Percentiles rank a stretch among this genome's conserved stretches.
Conservation (phyloP, 495 filamentous ascomycete species). For the Clohesyomyces aquaticus region DNA sequence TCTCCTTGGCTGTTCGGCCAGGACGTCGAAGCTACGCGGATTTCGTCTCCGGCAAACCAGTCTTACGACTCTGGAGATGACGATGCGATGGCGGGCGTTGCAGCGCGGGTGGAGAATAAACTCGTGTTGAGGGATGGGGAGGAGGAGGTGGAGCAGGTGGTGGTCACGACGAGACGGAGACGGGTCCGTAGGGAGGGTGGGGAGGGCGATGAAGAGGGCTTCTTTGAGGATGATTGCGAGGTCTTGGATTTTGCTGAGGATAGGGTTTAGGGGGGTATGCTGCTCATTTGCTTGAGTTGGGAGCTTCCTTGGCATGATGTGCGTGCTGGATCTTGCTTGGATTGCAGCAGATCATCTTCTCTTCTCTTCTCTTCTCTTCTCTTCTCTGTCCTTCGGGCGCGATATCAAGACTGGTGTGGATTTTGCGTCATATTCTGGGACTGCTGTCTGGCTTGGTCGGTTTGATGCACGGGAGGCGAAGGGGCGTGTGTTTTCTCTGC, state of each 20-base stretch:
- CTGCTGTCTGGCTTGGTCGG: no score
- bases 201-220: constrained; percentile 65
- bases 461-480: no score
- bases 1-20: constrained; percentile 75
- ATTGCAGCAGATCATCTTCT: no score
- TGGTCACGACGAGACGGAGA: constrained; percentile 76
- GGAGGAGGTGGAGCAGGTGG: constrained; percentile 75
- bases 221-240: constrained; percentile 94
- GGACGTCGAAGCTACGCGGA: constrained; percentile 64
- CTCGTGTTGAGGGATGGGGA: constrained; percentile 62
- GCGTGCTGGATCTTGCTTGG: no score
- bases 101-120: constrained; percentile 46
- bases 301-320: no score
- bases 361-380: no score
- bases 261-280: no score
- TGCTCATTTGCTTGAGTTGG: no score
- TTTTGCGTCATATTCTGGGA: no score
- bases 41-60: constrained; percentile 51
- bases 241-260: constrained; percentile 90
- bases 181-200: constrained; percentile 50
- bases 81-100: constrained; percentile 47
- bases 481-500: no score
- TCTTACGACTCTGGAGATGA: constrained; percentile 58
- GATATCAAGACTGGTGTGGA: no score
- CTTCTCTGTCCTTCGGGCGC: no score